Evolutionary conservation across 139 green algal genomes (phyloP).

Genomic region (Chlamydomonas asymmetrica): DNA sequence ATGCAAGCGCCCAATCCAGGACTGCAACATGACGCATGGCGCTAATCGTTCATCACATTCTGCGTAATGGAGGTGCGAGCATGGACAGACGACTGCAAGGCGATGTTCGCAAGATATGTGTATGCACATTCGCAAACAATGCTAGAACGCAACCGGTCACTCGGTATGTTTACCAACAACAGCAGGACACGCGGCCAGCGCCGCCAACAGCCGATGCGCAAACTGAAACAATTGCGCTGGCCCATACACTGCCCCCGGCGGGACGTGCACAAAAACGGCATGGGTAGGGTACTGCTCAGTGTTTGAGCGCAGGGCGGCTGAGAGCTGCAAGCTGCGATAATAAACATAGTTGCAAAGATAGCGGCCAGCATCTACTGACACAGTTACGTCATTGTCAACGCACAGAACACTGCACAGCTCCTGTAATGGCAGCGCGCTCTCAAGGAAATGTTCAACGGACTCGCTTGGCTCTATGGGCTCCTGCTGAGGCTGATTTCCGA

Average conservation of each 20-base stretch:
- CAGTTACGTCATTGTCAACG: not conserved
- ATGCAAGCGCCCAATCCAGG: too few relatives aligned
- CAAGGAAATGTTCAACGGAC: not conserved
- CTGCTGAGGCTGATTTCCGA: not conserved
- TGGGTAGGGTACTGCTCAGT: constrained; percentile 1
- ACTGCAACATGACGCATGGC: too few relatives aligned
- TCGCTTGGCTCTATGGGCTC: not conserved
- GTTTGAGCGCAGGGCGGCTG: not conserved
- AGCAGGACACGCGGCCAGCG: too few relatives aligned
- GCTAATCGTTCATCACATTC: too few relatives aligned
- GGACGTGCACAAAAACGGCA: constrained; percentile 67
- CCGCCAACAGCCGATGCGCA: too few relatives aligned
- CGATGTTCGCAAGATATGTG: too few relatives aligned
- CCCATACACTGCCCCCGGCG: constrained; percentile 28
- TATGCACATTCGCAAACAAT: too few relatives aligned
- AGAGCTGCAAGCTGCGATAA: constrained; percentile 6
- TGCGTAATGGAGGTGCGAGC: too few relatives aligned
- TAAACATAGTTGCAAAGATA: constrained; percentile 59
- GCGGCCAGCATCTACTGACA: constrained; percentile 39
- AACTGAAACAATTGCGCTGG: too few relatives aligned
- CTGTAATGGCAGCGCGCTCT: not conserved
- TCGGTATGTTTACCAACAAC: too few relatives aligned
- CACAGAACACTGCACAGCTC: not conserved
- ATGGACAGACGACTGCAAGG: too few relatives aligned
- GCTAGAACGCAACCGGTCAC: too few relatives aligned